Conservation (phyloP, 179 eudicot genomes). For the Silene noctiflora region DNA sequence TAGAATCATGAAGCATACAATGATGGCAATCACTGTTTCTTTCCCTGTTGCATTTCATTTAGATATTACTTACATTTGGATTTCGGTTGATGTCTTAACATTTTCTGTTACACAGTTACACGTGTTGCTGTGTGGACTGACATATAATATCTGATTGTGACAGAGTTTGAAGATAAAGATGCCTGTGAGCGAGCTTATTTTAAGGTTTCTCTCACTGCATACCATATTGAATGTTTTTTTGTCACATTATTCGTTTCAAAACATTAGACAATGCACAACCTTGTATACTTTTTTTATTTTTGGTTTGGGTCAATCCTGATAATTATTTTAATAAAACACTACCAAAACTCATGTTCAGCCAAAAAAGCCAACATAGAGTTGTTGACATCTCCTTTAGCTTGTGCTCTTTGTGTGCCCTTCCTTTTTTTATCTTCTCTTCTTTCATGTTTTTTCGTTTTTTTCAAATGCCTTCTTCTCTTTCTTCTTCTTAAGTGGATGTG, state of each 20-base stretch:
- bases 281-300: neutral
- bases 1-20: neutral
- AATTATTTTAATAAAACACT: neutral
- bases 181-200: slow-evolving; percentile 89
- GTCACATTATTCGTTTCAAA: neutral
- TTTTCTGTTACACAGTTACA: neutral
- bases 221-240: neutral
- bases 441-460: neutral
- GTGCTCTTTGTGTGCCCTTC: neutral
- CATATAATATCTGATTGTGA: slow-evolving; percentile 17
- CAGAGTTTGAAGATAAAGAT: slow-evolving; percentile 78
- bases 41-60: neutral
- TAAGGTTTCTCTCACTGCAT: slow-evolving; percentile 46
- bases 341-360: neutral
- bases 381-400: neutral
- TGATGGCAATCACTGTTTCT: slow-evolving; percentile 3
- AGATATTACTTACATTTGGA: neutral
- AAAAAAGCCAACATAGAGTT: neutral
- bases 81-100: neutral
- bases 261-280: neutral
- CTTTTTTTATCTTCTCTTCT: neutral
- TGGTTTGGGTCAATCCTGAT: neutral
- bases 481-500: too few species aligned
- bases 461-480: too few species aligned
- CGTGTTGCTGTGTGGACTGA: slow-evolving; percentile 14